Conservation (phyloP, 768 basidiomycete species). For the Leccinellum rugosiceps region DNA sequence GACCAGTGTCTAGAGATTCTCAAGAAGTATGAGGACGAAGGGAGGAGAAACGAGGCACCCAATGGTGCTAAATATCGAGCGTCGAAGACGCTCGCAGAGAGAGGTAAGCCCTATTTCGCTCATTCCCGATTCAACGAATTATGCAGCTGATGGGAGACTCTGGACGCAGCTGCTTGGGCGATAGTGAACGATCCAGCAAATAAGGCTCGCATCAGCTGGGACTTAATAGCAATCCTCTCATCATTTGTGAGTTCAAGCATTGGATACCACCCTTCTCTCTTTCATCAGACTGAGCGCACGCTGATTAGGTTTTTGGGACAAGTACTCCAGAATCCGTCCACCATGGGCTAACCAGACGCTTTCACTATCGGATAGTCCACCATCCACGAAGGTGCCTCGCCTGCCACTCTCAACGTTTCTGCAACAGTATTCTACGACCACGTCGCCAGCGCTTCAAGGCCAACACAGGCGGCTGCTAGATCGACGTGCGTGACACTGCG, state of each 20-base stretch:
- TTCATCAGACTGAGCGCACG: background rate
- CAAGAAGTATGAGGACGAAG: conserved; percentile 45
- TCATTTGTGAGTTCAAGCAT: conserved; percentile 29
- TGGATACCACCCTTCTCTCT: too few species aligned
- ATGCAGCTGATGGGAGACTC: background rate
- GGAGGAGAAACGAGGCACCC: conserved; percentile 37
- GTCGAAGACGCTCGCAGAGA: conserved; percentile 65
- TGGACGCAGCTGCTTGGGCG: conserved; percentile 45
- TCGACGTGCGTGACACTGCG: background rate
- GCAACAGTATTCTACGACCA: background rate
- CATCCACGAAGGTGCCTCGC: background rate
- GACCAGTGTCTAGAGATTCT: conserved; percentile 38
- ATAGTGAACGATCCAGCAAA: conserved; percentile 32
- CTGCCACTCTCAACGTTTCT: background rate
- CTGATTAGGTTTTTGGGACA: background rate
- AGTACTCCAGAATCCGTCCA: background rate
- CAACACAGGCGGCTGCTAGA: background rate
- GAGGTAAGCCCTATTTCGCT: conserved; percentile 30
- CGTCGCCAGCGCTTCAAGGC: background rate
- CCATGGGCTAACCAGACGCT: background rate
- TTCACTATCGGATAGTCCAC: background rate
- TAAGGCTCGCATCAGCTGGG: conserved; percentile 35
- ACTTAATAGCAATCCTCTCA: conserved; percentile 39
- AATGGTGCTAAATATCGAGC: conserved; percentile 47
- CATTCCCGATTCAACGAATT: background rate